Percentiles rank a stretch among this genome's conserved stretches.
Evolutionary conservation across 176 grass and related monocot species (phyloP).

Genomic region (Coix lacrymajobi): DNA sequence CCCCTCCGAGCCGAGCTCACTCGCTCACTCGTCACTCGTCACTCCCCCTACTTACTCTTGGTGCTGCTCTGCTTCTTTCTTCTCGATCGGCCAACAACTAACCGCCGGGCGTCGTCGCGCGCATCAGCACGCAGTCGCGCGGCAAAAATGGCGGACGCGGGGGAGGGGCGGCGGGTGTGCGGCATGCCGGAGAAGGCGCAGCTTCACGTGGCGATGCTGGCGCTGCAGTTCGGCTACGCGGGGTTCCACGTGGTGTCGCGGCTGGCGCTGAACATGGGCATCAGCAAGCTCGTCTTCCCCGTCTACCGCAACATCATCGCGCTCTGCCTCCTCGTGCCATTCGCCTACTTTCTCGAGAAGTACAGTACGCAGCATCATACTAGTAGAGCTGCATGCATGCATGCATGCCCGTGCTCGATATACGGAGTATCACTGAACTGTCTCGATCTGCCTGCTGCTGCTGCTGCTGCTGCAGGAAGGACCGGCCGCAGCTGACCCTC

Average conservation of each 20-base stretch:
- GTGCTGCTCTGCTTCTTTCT: background rate
- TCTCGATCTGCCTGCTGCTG: too few species aligned
- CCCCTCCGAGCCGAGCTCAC: background rate
- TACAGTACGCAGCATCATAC: too few species aligned
- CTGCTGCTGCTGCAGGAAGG: conserved; percentile 66
- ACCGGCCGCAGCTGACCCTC: conserved; percentile 61
- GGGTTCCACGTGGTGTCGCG: conserved; percentile 96
- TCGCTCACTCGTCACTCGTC: background rate
- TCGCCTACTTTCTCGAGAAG: conserved; percentile 98
- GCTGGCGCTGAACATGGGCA: conserved; percentile 92
- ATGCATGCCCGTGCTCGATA: too few species aligned
- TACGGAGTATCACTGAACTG: too few species aligned
- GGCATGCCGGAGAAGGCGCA: conserved; percentile 91
- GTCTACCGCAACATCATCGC: conserved; percentile 99
- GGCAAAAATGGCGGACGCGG: conserved; percentile 56
- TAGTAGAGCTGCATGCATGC: too few species aligned
- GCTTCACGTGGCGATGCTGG: conserved; percentile 95
- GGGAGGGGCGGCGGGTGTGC: conserved; percentile 50
- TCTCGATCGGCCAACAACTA: too few species aligned
- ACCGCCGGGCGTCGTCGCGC: too few species aligned
- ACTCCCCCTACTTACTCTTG: background rate
- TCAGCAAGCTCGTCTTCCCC: conserved; percentile 97
- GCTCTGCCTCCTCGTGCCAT: conserved; percentile 77
- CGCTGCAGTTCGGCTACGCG: conserved; percentile 94
- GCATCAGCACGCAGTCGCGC: too few species aligned